Base-by-base conservation (phyloP, 2,329 filamentous ascomycete species). In the Madurella fahalii region DNA sequence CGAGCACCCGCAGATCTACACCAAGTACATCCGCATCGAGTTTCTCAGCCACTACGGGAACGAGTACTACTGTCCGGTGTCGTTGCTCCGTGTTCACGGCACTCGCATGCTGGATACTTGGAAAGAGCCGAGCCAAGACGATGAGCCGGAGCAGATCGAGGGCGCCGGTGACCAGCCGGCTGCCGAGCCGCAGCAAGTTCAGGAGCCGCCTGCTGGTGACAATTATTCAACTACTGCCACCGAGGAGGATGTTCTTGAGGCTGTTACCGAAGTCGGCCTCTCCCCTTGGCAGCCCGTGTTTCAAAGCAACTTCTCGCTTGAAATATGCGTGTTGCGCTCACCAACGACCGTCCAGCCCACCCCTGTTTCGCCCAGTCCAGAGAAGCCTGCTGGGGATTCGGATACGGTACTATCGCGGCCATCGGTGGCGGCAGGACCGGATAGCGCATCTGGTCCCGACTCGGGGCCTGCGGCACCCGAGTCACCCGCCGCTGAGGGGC, bases 81-180 rank as follows among this genome's bases (percentile, higher is more conserved):
- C 93, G 57, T 73, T 99, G 16, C 77, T 99, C 50, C 84, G 94
- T 52, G 88, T 99, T 5, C 94, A 99, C 71, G 94, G 94, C 7
- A 96, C 93, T 0, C 94, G 96, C 76, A 88, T 99, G 85, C 83
- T 97, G 64, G 91, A 99, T 68, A 92, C 93, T 53, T 90, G 89
- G 75, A 90, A 93, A 67, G 89, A 95, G 52, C 86, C 58, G 5
- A 59, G 82, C 52, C 81, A 85, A n/a, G 83, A 87, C 15, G 81
- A 83, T 16, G 76, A 82, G 32, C 72, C 74, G 11, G 66, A 65
- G 50, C 68, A 60, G 55, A 67, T 57, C 37, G 51, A 61, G 25
- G 54, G 42, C 0, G 40, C 54, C 0, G n/a, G 40, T 13, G 48
- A 59, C 16, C 58, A 75, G 52, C 64, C 63, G 30, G 61, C 65